phyloP scores from a whole-genome alignment of 1,139 yeast species.

The Kurtzmaniella quercitrusa region DNA sequence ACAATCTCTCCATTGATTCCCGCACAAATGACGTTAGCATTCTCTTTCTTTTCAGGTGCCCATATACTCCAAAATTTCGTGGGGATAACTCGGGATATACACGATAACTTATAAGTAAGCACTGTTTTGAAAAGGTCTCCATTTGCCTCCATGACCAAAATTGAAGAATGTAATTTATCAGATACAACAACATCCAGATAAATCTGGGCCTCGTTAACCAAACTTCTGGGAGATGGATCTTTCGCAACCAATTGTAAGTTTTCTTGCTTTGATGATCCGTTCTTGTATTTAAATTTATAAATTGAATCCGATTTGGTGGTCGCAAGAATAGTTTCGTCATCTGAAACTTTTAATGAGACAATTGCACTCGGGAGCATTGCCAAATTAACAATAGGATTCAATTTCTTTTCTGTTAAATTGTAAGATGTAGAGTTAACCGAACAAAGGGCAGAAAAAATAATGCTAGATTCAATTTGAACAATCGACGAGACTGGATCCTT shows the following conservation, averaged over 20 bases:
- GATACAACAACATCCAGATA: constrained; percentile 29
- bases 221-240: constrained; percentile 35
- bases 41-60: constrained; percentile 14
- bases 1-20: constrained; percentile 51
- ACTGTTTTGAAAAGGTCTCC: constrained; percentile 6
- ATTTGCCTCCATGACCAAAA: constrained; percentile 22
- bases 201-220: constrained; percentile 34
- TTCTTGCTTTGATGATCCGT: constrained; percentile 9
- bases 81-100: constrained; percentile 39
- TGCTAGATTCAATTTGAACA: constrained; percentile 30
- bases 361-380: constrained; percentile 35
- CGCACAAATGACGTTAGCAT: constrained; percentile 28
- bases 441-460: constrained; percentile 32
- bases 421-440: constrained; percentile 36
- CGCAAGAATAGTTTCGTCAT: constrained; percentile 20
- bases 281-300: constrained; percentile 18
- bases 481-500: constrained; percentile 33
- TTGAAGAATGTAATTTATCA: constrained; percentile 40
- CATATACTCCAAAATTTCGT: constrained; percentile 33
- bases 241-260: constrained; percentile 16
- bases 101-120: constrained; percentile 24
- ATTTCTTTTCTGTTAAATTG: constrained; percentile 31
- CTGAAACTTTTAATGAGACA: constrained; percentile 25
- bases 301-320: constrained; percentile 42
- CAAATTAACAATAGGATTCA: constrained; percentile 25